Base-by-base conservation (phyloP, 805 yeast genomes). In the Yamadazyma ubonensis region DNA sequence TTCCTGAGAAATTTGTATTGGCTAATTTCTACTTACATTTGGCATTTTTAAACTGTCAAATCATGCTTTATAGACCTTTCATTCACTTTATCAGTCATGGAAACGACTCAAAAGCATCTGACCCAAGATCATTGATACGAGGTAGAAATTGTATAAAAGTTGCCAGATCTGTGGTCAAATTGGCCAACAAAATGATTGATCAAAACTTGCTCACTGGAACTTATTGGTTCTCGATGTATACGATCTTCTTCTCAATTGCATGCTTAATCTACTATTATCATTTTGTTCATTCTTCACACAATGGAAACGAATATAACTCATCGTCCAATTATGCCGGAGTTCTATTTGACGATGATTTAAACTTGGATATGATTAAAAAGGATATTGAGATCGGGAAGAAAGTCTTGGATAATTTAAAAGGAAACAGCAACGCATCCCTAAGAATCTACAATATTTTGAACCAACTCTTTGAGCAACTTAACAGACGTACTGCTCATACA, bases 171-270 rank as follows among this genome's bases (percentile, higher is more conserved):
- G 95, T 86, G 20, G 89, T 89, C 12, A 81, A 81, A 51, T 58
- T 87, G 41, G 88, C 96, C 0, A 79, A 84, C 50, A 88, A 83
- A 53, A 79, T 89, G 88, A 80, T 84, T 45, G 74, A 77, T 48
- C 78, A 80, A 46, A 73, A 81, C 42, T 70, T 86, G 59, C 65
- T 89, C 28, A 78, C 81, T 48, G 96, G 96, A 0, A 85, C 93
- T 2, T 90, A 89, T 55, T 88, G 96, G 96, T 89, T 87, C 55
- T 81, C 93, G 5, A 84, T 86, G 54, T 89, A 89, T 58, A 86
- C 96, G 0, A 83, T 89, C 4, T 89, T 88, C 58, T 87, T 86
- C 62, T 81, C 95, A 2, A 88, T 88, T 44, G 95, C 96, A 0
- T 85, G 95, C 54, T 68, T 88, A 51, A 84, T 86, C 12, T 86